Conservation (phyloP, 2,329 filamentous ascomycete genomes). For the Beauveria varroae region DNA sequence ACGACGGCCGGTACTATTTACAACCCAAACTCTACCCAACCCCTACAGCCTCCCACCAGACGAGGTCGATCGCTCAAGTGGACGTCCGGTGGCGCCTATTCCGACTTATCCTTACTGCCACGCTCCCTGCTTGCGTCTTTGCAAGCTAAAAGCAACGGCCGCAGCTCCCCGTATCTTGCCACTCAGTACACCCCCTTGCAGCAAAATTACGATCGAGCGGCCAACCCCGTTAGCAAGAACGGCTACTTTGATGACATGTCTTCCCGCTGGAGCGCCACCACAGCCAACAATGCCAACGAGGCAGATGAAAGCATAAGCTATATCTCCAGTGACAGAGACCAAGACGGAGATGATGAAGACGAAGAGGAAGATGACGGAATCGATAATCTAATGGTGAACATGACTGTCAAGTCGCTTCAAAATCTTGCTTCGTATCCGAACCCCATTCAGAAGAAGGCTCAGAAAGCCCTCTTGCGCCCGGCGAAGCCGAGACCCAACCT, state of each 20-base stretch:
- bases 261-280: not conserved
- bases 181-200: constrained; percentile 44
- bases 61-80: constrained; percentile 41
- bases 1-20: constrained; percentile 52
- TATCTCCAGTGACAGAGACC: not conserved
- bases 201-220: constrained; percentile 46
- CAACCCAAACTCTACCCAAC: constrained; percentile 37
- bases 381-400: constrained; percentile 27
- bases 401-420: constrained; percentile 40
- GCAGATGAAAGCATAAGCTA: not conserved
- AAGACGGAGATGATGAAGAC: constrained; percentile 20
- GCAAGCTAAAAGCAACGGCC: constrained; percentile 22
- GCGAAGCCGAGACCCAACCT: constrained; percentile 17
- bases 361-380: constrained; percentile 22
- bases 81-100: constrained; percentile 21
- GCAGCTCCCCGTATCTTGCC: constrained; percentile 17
- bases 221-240: constrained; percentile 28
- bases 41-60: constrained; percentile 44
- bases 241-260: constrained; percentile 5
- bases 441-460: constrained; percentile 44
- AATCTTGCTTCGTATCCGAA: constrained; percentile 51
- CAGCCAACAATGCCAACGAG: not conserved
- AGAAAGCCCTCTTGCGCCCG: constrained; percentile 34
- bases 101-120: constrained; percentile 29
- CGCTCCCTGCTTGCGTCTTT: constrained; percentile 29